Percentiles rank a stretch among this genome's conserved stretches.
Conservation (phyloP, 129 eudicot genomes). For the Dittrichia graveolens region DNA sequence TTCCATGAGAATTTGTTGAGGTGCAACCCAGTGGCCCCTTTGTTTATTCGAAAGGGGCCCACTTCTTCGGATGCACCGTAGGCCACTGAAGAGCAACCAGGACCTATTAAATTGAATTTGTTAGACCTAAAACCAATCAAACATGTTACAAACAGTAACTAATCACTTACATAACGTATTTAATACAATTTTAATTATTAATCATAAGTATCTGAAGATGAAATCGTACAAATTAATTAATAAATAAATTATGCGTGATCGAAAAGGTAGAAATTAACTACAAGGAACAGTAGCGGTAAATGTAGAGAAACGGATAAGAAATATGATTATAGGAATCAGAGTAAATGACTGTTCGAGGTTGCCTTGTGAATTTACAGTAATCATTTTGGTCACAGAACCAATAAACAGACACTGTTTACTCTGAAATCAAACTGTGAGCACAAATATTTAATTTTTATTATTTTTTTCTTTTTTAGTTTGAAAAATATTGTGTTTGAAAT, state of each 20-base stretch:
- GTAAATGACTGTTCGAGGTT: slow-evolving; percentile 26
- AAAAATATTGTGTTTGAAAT: too few relatives aligned
- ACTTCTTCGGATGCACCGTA: slow-evolving; percentile 99
- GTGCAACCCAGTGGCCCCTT: slow-evolving; percentile 65
- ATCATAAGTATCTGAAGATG: background rate
- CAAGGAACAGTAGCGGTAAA: slow-evolving; percentile 24
- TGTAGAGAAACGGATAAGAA: slow-evolving; percentile 4
- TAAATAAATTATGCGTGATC: slow-evolving; percentile 24
- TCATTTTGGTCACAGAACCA: slow-evolving; percentile 4
- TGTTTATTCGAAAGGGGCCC: slow-evolving; percentile 90
- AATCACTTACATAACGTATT: too few relatives aligned
- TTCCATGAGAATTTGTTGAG: slow-evolving; percentile 88
- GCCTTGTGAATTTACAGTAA: slow-evolving; percentile 18
- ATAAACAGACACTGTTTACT: background rate
- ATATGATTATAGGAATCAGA: slow-evolving; percentile 12
- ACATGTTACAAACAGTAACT: too few relatives aligned
- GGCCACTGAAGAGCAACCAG: slow-evolving; percentile 96
- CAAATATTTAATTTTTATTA: background rate
- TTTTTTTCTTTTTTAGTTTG: background rate
- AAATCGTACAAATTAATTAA: background rate
- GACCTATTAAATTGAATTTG: slow-evolving; percentile 47
- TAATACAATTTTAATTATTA: too few relatives aligned
- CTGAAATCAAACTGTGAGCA: background rate
- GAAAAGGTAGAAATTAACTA: slow-evolving; percentile 18
- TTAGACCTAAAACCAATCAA: background rate